Evolutionary conservation across 208 protist genomes (phyloP).

Genomic region (Strigomonas oncopelti): DNA sequence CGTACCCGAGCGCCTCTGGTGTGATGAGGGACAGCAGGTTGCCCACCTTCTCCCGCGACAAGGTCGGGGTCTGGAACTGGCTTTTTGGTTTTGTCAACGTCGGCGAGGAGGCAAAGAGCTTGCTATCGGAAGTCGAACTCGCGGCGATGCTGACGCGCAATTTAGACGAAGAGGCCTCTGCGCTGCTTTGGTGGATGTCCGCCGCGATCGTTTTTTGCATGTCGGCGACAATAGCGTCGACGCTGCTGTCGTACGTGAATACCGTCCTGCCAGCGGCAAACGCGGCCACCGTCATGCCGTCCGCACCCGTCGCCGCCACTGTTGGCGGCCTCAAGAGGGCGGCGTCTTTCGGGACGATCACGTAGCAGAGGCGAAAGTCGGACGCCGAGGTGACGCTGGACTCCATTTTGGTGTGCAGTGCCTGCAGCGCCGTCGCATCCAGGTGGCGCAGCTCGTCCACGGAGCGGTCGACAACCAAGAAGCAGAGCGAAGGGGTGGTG

Average conservation of each 20-base stretch:
- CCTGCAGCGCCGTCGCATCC: slow-evolving; percentile 24
- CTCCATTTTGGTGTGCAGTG: slow-evolving; percentile 17
- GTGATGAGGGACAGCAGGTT: slow-evolving; percentile 39
- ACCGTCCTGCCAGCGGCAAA: background rate
- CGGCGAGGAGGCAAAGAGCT: background rate
- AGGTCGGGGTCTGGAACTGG: background rate
- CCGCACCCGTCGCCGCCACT: background rate
- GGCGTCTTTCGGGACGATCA: background rate
- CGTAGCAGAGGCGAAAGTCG: background rate
- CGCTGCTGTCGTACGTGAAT: slow-evolving; percentile 1
- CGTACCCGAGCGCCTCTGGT: slow-evolving; percentile 38
- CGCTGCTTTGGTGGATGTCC: background rate
- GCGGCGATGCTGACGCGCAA: background rate
- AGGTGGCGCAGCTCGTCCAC: slow-evolving; percentile 21
- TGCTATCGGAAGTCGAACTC: background rate
- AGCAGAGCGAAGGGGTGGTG: slow-evolving; percentile 22
- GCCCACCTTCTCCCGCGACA: slow-evolving; percentile 37
- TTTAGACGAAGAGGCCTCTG: background rate
- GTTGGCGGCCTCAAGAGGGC: background rate
- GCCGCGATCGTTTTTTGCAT: background rate
- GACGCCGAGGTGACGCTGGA: background rate
- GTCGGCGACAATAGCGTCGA: background rate
- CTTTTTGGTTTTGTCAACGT: no score
- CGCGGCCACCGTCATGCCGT: background rate
- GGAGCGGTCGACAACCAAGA: slow-evolving; percentile 39